These are phyloP conservation scores for Cucumis melo DNA, from an alignment of 306 rosid genomes.

Conservation along the genomic window DNA sequence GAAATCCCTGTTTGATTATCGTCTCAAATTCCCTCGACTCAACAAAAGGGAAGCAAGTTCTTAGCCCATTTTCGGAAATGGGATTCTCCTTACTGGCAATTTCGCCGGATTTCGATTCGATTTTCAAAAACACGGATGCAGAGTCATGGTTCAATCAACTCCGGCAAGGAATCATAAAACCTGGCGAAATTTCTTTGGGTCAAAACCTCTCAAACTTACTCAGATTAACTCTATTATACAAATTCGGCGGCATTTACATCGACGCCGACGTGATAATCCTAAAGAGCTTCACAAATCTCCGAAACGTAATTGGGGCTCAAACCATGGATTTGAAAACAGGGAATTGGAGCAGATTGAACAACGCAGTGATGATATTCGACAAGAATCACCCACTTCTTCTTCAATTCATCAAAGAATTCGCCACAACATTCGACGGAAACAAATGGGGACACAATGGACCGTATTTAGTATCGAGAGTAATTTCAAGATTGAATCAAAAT, in stretches of 20 bases:
- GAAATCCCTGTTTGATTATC: slow-evolving; percentile 53
- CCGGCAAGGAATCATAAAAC: slow-evolving; percentile 45
- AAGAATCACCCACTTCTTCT: slow-evolving; percentile 62
- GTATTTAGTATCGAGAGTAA: slow-evolving; percentile 79
- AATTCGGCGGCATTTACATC: slow-evolving; percentile 62
- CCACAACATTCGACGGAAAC: slow-evolving; percentile 76
- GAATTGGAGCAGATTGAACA: slow-evolving; percentile 78
- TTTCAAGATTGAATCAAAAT: slow-evolving; percentile 40
- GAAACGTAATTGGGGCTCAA: slow-evolving; percentile 84
- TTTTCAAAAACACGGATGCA: slow-evolving; percentile 58
- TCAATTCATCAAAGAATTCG: slow-evolving; percentile 73
- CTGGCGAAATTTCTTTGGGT: slow-evolving; percentile 69
- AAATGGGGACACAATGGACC: slow-evolving; percentile 99
- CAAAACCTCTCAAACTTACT: slow-evolving; percentile 87
- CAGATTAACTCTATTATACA: slow-evolving; percentile 56
- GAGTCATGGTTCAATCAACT: slow-evolving; percentile 50
- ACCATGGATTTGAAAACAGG: slow-evolving; percentile 39
- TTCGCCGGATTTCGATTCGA: slow-evolving; percentile 52
- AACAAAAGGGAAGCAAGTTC: slow-evolving; percentile 24
- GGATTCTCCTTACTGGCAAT: slow-evolving; percentile 43
- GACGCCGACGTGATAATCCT: slow-evolving; percentile 60
- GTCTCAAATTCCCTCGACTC: slow-evolving; percentile 69
- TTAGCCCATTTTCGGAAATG: slow-evolving; percentile 28
- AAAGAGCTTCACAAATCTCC: slow-evolving; percentile 52
- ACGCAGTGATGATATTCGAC: slow-evolving; percentile 71